These are phyloP conservation scores for Saturnispora hagleri DNA, from an alignment of 805 yeast species.

Conservation along the genomic window DNA sequence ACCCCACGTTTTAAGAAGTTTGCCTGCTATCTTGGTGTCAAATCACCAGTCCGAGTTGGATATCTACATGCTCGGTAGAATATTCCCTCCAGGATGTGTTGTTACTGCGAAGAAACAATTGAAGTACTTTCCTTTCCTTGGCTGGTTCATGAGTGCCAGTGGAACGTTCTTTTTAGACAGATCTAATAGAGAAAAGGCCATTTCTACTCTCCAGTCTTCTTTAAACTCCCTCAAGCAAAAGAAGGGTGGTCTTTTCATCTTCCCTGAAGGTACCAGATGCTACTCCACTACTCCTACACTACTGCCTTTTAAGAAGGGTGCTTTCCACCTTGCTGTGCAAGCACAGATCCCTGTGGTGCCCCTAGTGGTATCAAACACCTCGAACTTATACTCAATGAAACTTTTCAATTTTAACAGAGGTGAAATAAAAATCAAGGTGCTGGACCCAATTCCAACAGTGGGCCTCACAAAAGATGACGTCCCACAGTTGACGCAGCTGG, in stretches of 20 bases:
- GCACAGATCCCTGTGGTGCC: conserved; percentile 88
- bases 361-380: conserved; percentile 76
- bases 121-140: conserved; percentile 79
- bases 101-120: conserved; percentile 88
- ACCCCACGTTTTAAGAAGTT: conserved; percentile 44
- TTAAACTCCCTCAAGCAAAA: conserved; percentile 48
- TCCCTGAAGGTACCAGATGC: conserved; percentile 97
- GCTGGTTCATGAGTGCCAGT: conserved; percentile 92
- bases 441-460: conserved; percentile 71
- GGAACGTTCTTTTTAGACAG: conserved; percentile 92
- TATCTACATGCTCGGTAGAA: conserved; percentile 66
- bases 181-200: conserved; percentile 63
- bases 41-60: conserved; percentile 92
- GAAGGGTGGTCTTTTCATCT: conserved; percentile 74
- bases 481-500: conserved; percentile 43
- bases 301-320: conserved; percentile 93
- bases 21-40: conserved; percentile 74
- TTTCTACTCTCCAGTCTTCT: conserved; percentile 65
- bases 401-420: conserved; percentile 66
- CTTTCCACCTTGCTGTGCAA: conserved; percentile 93
- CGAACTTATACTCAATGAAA: conserved; percentile 56
- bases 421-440: conserved; percentile 63
- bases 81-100: conserved; percentile 82
- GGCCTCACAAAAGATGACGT: conserved; percentile 68
- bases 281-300: conserved; percentile 57